Evolutionary conservation across 805 yeast genomes (phyloP).

Genomic region (Saturnispora zaruensis): DNA sequence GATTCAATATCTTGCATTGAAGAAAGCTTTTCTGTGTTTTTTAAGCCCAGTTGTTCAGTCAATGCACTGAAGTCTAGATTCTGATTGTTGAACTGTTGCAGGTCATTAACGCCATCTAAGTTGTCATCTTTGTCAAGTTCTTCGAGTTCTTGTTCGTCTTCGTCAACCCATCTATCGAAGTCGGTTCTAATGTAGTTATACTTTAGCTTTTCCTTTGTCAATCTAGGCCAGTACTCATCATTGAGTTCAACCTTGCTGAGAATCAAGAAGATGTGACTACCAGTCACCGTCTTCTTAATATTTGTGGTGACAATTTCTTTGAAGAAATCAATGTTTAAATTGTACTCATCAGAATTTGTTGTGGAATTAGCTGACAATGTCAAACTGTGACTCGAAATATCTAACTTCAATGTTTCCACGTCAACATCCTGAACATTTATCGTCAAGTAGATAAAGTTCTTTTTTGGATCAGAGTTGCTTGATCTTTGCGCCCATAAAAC

Average conservation of each 20-base stretch:
- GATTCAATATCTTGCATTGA: conserved; percentile 19
- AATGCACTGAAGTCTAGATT: conserved; percentile 24
- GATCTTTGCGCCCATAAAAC: conserved; percentile 98
- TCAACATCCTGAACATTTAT: conserved; percentile 64
- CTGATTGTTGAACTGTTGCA: conserved; percentile 20
- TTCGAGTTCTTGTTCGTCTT: conserved; percentile 87
- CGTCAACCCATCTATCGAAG: conserved; percentile 97
- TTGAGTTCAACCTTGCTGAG: conserved; percentile 60
- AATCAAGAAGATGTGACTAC: conserved; percentile 55
- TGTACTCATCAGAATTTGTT: conserved; percentile 42
- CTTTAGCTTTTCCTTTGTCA: conserved; percentile 78
- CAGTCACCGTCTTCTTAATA: conserved; percentile 50
- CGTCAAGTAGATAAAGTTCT: conserved; percentile 70
- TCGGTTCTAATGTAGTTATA: conserved; percentile 82
- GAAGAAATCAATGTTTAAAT: conserved; percentile 63
- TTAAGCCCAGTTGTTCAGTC: conserved; percentile 32
- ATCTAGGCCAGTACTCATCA: conserved; percentile 90
- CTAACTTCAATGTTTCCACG: conserved; percentile 30
- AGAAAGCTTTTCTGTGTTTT: conserved; percentile 38
- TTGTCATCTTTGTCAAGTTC: conserved; percentile 31
- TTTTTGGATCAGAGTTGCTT: conserved; percentile 55
- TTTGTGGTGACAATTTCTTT: conserved; percentile 63
- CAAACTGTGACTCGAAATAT: conserved; percentile 47
- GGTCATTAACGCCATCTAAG: conserved; percentile 15
- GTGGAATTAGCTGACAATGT: conserved; percentile 41